Percentiles rank a stretch among this genome's conserved stretches.
These are phyloP conservation scores for Canavalia gladiata DNA, from an alignment of 306 rosid genomes.

Conservation along the genomic window DNA sequence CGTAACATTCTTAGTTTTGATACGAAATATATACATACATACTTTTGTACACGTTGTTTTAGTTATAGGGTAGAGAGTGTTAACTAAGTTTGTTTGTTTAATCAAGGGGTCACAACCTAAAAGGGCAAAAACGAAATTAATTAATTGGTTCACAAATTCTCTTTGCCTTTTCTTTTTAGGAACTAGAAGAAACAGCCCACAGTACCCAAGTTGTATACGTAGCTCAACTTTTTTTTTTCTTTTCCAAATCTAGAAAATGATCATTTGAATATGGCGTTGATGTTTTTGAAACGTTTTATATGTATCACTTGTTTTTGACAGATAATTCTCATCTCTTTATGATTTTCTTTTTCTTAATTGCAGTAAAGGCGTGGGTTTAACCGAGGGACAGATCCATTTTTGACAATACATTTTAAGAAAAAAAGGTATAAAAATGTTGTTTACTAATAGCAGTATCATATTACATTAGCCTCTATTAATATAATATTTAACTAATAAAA, in stretches of 20 bases:
- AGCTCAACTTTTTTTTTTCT: not conserved
- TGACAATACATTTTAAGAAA: too few species aligned
- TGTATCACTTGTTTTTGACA: not conserved
- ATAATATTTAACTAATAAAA: too few species aligned
- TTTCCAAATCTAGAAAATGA: not conserved
- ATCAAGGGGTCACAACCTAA: conserved; percentile 1
- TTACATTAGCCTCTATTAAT: too few species aligned
- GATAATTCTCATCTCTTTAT: not conserved
- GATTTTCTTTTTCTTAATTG: not conserved
- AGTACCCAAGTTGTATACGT: too few species aligned
- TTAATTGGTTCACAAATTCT: not conserved
- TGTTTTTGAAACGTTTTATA: not conserved
- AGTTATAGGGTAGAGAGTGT: conserved; percentile 4
- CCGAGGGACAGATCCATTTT: not conserved
- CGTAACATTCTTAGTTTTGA: not conserved
- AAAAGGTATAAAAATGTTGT: too few species aligned
- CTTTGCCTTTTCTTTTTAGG: not conserved
- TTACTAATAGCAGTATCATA: too few species aligned
- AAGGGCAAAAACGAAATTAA: not conserved
- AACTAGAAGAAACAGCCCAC: not conserved
- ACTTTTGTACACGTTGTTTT: conserved; percentile 1
- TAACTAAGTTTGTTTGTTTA: not conserved
- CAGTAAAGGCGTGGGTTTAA: not conserved
- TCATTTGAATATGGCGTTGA: not conserved
- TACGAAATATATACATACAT: not conserved